These are phyloP conservation scores for Malassezia dermatis DNA, from an alignment of 1,284 basidiomycete genomes.

Conservation along the genomic window DNA sequence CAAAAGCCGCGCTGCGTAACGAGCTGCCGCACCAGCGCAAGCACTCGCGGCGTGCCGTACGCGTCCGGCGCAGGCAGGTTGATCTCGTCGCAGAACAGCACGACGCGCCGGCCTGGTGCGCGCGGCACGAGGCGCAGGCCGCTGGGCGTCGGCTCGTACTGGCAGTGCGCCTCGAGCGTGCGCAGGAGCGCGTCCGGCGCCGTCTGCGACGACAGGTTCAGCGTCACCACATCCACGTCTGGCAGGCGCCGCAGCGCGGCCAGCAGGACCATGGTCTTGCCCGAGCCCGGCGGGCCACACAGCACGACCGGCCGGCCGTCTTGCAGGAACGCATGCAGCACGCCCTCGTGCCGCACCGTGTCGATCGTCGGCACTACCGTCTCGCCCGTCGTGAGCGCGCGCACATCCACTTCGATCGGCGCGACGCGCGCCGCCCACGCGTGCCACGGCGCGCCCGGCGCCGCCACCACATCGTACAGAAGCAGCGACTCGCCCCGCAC, in stretches of 20 bases:
- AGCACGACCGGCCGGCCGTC: constrained; percentile 98
- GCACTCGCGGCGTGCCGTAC: constrained; percentile 96
- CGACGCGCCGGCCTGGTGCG: constrained; percentile 94
- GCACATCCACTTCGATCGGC: constrained; percentile 89
- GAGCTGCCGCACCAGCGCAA: constrained; percentile 93
- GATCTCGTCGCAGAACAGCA: constrained; percentile 99
- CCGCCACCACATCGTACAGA: constrained; percentile 69
- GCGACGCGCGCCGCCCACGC: constrained; percentile 76
- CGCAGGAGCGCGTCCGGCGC: constrained; percentile 95
- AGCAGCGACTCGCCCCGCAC: constrained; percentile 70
- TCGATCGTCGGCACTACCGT: constrained; percentile 97
- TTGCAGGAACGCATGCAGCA: constrained; percentile 94
- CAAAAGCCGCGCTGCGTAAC: constrained; percentile 93
- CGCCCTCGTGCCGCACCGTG: constrained; percentile 95
- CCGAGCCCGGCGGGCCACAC: constrained; percentile 95
- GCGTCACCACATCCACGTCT: constrained; percentile 95
- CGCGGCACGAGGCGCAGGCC: constrained; percentile 85
- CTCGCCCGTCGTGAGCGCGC: constrained; percentile 86
- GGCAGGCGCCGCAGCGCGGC: constrained; percentile 92
- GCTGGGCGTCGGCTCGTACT: constrained; percentile 94
- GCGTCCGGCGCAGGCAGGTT: constrained; percentile 94
- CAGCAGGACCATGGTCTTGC: constrained; percentile 99
- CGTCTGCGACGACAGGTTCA: constrained; percentile 98
- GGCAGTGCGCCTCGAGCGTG: constrained; percentile 99
- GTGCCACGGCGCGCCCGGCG: constrained; percentile 60